Conservation (phyloP, 768 basidiomycete species). For the Grammothele lineata region DNA sequence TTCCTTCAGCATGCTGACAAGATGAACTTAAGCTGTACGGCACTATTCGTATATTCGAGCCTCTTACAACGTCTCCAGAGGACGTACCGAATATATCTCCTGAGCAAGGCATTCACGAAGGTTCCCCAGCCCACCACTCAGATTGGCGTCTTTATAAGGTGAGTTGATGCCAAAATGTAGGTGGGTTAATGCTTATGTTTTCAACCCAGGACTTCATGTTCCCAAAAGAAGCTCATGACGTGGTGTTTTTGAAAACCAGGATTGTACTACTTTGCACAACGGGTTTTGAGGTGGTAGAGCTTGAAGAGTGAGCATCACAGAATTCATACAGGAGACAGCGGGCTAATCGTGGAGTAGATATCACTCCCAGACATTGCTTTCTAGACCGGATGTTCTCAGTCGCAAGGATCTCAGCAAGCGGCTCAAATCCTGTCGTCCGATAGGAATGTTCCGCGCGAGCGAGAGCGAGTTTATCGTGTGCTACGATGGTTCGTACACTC, state of each 20-base stretch:
- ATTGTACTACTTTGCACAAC: slow-evolving; percentile 91
- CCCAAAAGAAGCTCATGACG: slow-evolving; percentile 84
- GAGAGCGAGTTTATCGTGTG: slow-evolving; percentile 89
- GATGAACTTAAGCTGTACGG: slow-evolving; percentile 64
- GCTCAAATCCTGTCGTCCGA: slow-evolving; percentile 74
- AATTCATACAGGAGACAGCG: neutral
- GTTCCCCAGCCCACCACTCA: slow-evolving; percentile 73
- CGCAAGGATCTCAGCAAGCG: slow-evolving; percentile 70
- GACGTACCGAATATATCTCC: slow-evolving; percentile 68
- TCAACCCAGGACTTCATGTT: slow-evolving; percentile 74
- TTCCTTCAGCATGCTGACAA: neutral
- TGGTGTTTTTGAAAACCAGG: slow-evolving; percentile 90
- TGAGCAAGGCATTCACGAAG: slow-evolving; percentile 67
- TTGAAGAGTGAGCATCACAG: slow-evolving; percentile 64
- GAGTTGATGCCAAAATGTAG: too few relatives aligned
- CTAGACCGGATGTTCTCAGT: slow-evolving; percentile 66
- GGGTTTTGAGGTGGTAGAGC: slow-evolving; percentile 97
- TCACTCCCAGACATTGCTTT: slow-evolving; percentile 82
- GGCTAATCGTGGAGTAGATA: slow-evolving; percentile 74
- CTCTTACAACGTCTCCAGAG: slow-evolving; percentile 85
- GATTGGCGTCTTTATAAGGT: slow-evolving; percentile 91
- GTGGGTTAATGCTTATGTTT: too few relatives aligned
- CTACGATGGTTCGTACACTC: slow-evolving; percentile 68
- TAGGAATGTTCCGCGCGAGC: slow-evolving; percentile 86
- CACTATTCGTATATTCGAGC: slow-evolving; percentile 94